These are phyloP conservation scores for Citeromyces matritensis DNA, from an alignment of 805 yeast genomes.

Conservation along the genomic window DNA sequence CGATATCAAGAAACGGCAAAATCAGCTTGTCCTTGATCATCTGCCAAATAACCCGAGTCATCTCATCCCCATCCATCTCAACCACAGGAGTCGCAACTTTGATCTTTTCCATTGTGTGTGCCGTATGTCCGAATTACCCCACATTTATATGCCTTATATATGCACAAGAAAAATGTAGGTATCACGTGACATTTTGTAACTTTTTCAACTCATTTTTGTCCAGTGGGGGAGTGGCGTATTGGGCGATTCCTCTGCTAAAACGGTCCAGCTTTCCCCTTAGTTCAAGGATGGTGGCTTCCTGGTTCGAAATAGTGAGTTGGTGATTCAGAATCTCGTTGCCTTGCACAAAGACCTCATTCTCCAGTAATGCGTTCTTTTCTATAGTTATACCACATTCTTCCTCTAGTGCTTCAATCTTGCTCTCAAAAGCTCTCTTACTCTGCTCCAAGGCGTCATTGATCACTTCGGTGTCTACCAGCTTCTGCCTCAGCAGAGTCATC, in stretches of 20 bases:
- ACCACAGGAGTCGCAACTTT: slow-evolving; percentile 80
- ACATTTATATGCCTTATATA: no score
- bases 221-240: slow-evolving; percentile 1
- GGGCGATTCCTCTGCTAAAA: background rate
- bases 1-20: slow-evolving; percentile 73
- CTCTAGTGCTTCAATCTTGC: slow-evolving; percentile 16
- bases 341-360: slow-evolving; percentile 15
- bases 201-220: background rate
- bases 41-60: slow-evolving; percentile 94
- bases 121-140: no score
- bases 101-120: slow-evolving; percentile 31
- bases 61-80: slow-evolving; percentile 96
- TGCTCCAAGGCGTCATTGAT: slow-evolving; percentile 23
- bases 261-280: background rate
- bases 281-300: background rate
- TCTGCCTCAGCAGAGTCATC: slow-evolving; percentile 7
- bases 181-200: no score
- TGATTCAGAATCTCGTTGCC: background rate
- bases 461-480: slow-evolving; percentile 24
- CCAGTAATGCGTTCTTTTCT: slow-evolving; percentile 24
- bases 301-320: background rate
- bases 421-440: slow-evolving; percentile 18
- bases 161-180: no score
- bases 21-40: slow-evolving; percentile 76
- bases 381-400: slow-evolving; percentile 24